Percentiles rank a stretch among this genome's conserved stretches.
Evolutionary conservation across 2,329 filamentous ascomycete species (phyloP).

Genomic region (Ceratocystis cubensis): DNA sequence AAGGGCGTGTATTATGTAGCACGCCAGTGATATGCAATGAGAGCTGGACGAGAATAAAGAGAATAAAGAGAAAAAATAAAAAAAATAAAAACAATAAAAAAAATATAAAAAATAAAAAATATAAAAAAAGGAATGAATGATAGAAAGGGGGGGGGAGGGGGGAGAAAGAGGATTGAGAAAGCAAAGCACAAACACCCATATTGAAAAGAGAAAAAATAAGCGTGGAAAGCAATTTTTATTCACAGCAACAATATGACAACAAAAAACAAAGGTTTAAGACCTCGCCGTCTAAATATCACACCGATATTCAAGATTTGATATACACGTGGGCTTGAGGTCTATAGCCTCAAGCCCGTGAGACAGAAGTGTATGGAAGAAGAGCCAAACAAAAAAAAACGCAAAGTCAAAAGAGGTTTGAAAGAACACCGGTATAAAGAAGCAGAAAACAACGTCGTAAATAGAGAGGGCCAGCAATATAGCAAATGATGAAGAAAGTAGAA

Average conservation of each 20-base stretch:
- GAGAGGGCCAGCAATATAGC: neutral
- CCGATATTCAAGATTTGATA: neutral
- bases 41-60: neutral
- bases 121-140: neutral
- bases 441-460: neutral
- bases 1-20: neutral
- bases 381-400: neutral
- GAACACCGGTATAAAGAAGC: constrained; percentile 9
- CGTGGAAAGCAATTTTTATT: neutral
- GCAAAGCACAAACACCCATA: neutral
- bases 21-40: constrained; percentile 1
- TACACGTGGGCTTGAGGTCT: neutral
- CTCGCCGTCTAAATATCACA: neutral
- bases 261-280: neutral
- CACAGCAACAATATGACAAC: neutral
- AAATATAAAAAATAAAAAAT: neutral
- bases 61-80: neutral
- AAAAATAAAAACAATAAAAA: neutral
- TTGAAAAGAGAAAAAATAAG: neutral
- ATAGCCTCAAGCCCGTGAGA: neutral
- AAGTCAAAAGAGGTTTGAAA: neutral
- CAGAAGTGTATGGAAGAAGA: neutral
- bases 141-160: neutral
- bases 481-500: neutral
- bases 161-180: neutral